Conservation (phyloP, 352 stramenopile genomes). For the Phytophthora chlamydospora region DNA sequence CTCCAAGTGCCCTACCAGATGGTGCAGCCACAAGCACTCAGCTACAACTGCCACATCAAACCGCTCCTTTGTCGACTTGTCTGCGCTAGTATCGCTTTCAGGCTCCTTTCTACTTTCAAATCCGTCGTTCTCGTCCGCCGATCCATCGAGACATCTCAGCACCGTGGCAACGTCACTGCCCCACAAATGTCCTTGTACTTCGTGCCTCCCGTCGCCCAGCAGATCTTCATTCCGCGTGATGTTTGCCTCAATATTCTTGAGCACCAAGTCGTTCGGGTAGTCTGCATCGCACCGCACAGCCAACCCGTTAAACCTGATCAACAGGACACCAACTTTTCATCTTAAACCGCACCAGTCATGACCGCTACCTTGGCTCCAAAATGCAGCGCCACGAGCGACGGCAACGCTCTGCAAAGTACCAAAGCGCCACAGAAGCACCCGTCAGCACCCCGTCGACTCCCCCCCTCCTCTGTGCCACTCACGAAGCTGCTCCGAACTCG, state of each 20-base stretch:
- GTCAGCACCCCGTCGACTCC: neutral
- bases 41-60: slow-evolving; percentile 58
- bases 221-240: slow-evolving; percentile 44
- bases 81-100: neutral
- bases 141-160: slow-evolving; percentile 21
- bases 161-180: slow-evolving; percentile 32
- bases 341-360: slow-evolving; percentile 44
- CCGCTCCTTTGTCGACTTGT: neutral
- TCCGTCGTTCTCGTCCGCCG: neutral
- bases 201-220: slow-evolving; percentile 29
- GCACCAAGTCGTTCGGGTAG: slow-evolving; percentile 52
- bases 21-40: slow-evolving; percentile 61
- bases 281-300: slow-evolving; percentile 26
- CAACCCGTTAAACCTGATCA: neutral
- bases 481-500: slow-evolving; percentile 64
- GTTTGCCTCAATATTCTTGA: slow-evolving; percentile 54
- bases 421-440: neutral
- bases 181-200: slow-evolving; percentile 53
- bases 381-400: slow-evolving; percentile 55
- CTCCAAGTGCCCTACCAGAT: slow-evolving; percentile 33
- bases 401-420: slow-evolving; percentile 38
- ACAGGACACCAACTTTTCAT: neutral
- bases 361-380: slow-evolving; percentile 41
- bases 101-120: neutral
- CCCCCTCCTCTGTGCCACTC: slow-evolving; percentile 6